These are phyloP conservation scores for Colletotrichum spaethianum DNA, from an alignment of 2,329 filamentous ascomycete species.

Conservation along the genomic window DNA sequence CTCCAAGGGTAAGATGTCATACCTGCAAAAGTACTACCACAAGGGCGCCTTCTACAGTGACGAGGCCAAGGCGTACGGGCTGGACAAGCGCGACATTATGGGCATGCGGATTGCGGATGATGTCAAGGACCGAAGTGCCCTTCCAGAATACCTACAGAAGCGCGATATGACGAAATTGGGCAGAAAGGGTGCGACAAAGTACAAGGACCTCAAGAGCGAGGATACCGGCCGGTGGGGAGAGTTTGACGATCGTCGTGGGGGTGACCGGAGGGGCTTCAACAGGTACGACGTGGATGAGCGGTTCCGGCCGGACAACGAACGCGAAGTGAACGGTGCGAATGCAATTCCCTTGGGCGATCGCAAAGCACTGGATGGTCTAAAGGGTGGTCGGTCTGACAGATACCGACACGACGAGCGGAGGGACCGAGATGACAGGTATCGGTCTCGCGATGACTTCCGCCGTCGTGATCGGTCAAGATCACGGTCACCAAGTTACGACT, in stretches of 20 bases:
- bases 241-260: constrained; percentile 64
- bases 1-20: constrained; percentile 83
- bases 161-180: constrained; percentile 95
- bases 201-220: constrained; percentile 88
- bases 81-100: constrained; percentile 88
- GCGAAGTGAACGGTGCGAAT: constrained; percentile 75
- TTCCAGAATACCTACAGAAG: constrained; percentile 94
- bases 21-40: constrained; percentile 97
- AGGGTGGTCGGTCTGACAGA: constrained; percentile 47
- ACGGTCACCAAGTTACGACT: constrained; percentile 64
- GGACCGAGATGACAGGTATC: constrained; percentile 49
- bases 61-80: constrained; percentile 80
- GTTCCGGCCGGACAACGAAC: constrained; percentile 73
- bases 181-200: constrained; percentile 91
- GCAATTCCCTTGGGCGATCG: constrained; percentile 78
- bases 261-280: constrained; percentile 53
- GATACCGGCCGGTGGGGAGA: constrained; percentile 92
- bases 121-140: constrained; percentile 81
- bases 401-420: constrained; percentile 47
- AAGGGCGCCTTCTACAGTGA: constrained; percentile 96
- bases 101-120: constrained; percentile 88
- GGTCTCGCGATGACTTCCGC: constrained; percentile 52
- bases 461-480: constrained; percentile 62
- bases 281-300: constrained; percentile 71
- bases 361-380: constrained; percentile 51